Percentiles rank a stretch among this genome's conserved stretches.
phyloP scores from a whole-genome alignment of 2,329 filamentous ascomycete species.

The Cytospora mali region DNA sequence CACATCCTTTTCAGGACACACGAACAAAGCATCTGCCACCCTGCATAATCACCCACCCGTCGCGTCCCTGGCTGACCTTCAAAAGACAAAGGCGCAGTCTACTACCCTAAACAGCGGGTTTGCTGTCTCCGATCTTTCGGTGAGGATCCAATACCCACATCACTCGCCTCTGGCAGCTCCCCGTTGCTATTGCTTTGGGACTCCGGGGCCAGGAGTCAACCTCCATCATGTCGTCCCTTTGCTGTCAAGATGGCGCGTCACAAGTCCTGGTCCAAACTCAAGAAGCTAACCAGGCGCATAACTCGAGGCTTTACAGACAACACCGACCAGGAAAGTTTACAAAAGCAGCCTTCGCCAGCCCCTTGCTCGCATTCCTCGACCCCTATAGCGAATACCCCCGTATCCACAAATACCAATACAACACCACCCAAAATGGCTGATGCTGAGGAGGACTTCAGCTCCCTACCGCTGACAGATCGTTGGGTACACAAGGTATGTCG shows the following conservation, averaged over 20 bases:
- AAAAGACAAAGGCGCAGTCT: constrained; percentile 3
- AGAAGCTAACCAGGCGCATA: constrained; percentile 25
- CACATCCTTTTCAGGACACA: constrained; percentile 16
- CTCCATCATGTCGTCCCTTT: constrained; percentile 1
- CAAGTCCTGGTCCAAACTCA: constrained; percentile 17
- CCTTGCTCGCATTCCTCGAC: not conserved
- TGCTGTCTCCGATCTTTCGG: constrained; percentile 22
- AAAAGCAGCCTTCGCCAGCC: constrained; percentile 5
- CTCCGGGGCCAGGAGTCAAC: not conserved
- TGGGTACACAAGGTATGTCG: constrained; percentile 75
- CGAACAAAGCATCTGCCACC: constrained; percentile 9
- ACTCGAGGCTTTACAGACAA: constrained; percentile 17
- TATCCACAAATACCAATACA: not conserved
- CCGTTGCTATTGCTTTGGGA: constrained; percentile 1
- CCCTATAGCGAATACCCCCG: not conserved
- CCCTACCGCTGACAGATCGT: constrained; percentile 75
- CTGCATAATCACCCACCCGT: not conserved
- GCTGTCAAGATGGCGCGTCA: constrained; percentile 20
- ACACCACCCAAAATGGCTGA: constrained; percentile 66
- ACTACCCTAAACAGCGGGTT: not conserved
- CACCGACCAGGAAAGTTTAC: constrained; percentile 1
- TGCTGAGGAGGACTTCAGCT: constrained; percentile 79
- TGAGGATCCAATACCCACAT: constrained; percentile 16
- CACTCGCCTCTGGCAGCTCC: constrained; percentile 13
- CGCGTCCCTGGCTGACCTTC: constrained; percentile 7